Evolutionary conservation across 2,329 filamentous ascomycete genomes (phyloP).

Genomic region (Hypoxylon sp.): DNA sequence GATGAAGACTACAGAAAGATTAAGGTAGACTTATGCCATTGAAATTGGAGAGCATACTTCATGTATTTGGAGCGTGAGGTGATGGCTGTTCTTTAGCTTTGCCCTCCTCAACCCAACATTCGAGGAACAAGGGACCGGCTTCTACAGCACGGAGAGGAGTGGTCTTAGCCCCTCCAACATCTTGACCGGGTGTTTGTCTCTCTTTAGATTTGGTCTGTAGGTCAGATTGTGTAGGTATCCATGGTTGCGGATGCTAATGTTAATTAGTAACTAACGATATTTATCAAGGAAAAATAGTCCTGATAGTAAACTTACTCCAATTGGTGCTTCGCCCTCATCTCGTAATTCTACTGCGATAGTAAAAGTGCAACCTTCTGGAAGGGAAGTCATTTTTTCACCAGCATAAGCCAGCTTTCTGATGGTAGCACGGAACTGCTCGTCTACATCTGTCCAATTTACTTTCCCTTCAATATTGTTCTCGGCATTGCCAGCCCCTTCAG

Average conservation of each 20-base stretch:
- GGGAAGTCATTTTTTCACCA: constrained; percentile 67
- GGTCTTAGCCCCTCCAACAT: constrained; percentile 60
- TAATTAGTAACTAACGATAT: constrained; percentile 10
- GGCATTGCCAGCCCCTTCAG: constrained; percentile 32
- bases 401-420: constrained; percentile 74
- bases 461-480: constrained; percentile 27
- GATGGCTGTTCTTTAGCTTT: constrained; percentile 57
- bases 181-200: constrained; percentile 52
- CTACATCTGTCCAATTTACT: constrained; percentile 72
- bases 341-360: constrained; percentile 82
- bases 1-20: not conserved
- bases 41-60: not conserved
- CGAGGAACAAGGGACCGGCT: constrained; percentile 73
- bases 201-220: constrained; percentile 59
- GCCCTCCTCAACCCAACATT: constrained; percentile 76
- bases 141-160: constrained; percentile 68
- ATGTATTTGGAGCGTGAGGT: constrained; percentile 35
- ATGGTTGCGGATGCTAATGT: constrained; percentile 71
- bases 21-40: not conserved
- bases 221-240: constrained; percentile 70
- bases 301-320: constrained; percentile 64
- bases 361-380: constrained; percentile 79
- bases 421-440: constrained; percentile 80
- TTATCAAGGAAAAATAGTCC: not conserved
- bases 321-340: constrained; percentile 71